These are phyloP conservation scores for Laguncularia racemosa DNA, from an alignment of 345 rosid species.

Conservation along the genomic window DNA sequence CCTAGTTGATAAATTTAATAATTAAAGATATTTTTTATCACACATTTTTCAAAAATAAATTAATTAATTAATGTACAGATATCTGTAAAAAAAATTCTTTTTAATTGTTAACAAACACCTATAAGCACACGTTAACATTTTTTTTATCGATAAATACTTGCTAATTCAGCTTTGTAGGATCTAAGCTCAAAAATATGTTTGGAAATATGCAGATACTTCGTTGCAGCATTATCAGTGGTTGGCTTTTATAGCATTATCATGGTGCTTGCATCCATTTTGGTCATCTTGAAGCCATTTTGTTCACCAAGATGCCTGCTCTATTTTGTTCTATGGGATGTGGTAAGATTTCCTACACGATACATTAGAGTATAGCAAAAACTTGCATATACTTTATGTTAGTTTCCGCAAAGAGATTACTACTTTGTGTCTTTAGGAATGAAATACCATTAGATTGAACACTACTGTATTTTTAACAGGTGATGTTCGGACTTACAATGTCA, in stretches of 20 bases:
- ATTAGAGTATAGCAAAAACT: no score
- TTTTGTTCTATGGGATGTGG: slow-evolving; percentile 24
- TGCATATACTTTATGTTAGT: no score
- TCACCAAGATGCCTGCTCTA: slow-evolving; percentile 19
- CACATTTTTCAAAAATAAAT: no score
- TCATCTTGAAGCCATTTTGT: slow-evolving; percentile 14
- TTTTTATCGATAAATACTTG: no score
- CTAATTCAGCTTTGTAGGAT: not conserved
- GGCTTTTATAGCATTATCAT: slow-evolving; percentile 31
- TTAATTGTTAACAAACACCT: no score
- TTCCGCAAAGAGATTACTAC: no score
- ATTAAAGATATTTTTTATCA: no score
- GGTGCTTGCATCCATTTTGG: slow-evolving; percentile 15
- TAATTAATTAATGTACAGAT: no score
- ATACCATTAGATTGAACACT: not conserved
- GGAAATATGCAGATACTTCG: slow-evolving; percentile 21
- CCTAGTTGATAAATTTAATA: no score
- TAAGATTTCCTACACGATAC: slow-evolving; percentile 1
- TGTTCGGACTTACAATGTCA: slow-evolving; percentile 67
- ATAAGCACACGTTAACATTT: no score
- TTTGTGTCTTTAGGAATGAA: no score
- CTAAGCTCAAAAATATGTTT: not conserved
- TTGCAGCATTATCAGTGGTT: slow-evolving; percentile 21
- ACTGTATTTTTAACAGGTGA: slow-evolving; percentile 35
- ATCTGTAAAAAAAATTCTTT: no score